These are phyloP conservation scores for Ophiocordyceps camponoti-saundersi DNA, from an alignment of 2,329 filamentous ascomycete genomes.

Conservation along the genomic window DNA sequence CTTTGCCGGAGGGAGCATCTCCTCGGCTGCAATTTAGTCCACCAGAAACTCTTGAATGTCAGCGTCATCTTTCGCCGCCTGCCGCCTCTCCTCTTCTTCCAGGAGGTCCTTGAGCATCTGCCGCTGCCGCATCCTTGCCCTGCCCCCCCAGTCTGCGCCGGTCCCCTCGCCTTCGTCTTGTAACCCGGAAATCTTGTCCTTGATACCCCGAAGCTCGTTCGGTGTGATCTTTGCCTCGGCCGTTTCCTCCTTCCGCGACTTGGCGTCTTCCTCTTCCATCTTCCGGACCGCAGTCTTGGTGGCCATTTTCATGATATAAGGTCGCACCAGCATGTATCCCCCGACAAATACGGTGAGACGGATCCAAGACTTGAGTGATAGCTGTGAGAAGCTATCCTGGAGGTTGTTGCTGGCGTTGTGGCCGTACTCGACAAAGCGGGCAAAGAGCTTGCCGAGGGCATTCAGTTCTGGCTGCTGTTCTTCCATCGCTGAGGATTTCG, in stretches of 20 bases:
- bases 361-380: slow-evolving; percentile 40
- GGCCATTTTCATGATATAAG: slow-evolving; percentile 54
- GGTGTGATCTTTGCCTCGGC: slow-evolving; percentile 36
- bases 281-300: slow-evolving; percentile 45
- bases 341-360: slow-evolving; percentile 56
- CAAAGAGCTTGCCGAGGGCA: slow-evolving; percentile 14
- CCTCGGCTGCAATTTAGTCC: slow-evolving; percentile 14
- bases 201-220: slow-evolving; percentile 44
- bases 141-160: slow-evolving; percentile 49
- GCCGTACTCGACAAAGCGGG: slow-evolving; percentile 17
- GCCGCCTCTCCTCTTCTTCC: slow-evolving; percentile 42
- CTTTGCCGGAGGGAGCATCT: not conserved
- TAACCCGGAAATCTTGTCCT: slow-evolving; percentile 32
- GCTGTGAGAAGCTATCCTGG: slow-evolving; percentile 26
- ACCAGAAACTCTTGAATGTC: slow-evolving; percentile 58
- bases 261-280: slow-evolving; percentile 39
- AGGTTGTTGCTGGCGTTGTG: slow-evolving; percentile 30
- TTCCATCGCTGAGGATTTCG: slow-evolving; percentile 2
- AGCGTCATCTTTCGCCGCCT: slow-evolving; percentile 50
- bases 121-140: slow-evolving; percentile 51
- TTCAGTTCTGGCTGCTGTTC: slow-evolving; percentile 14
- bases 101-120: slow-evolving; percentile 48
- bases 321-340: slow-evolving; percentile 56
- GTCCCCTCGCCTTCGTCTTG: slow-evolving; percentile 27
- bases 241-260: slow-evolving; percentile 11